Evolutionary conservation across 352 stramenopile species (phyloP).

Genomic region (Globisporangium radiosum): DNA sequence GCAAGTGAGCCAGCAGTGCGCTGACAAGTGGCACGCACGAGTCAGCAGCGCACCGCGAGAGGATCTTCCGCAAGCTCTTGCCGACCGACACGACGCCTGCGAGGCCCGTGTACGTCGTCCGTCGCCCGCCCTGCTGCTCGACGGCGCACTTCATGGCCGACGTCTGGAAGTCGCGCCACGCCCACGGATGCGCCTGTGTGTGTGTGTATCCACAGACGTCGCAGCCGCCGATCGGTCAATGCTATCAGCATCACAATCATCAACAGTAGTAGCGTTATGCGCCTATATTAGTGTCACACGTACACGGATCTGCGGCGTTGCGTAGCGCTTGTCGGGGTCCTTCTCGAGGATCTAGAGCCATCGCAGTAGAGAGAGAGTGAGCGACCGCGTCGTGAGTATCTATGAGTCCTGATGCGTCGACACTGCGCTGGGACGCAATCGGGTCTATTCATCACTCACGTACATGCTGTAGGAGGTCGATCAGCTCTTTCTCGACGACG

Average conservation of each 20-base stretch:
- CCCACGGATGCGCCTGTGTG: conserved; percentile 51
- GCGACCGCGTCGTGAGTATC: no score
- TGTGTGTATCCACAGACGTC: conserved; percentile 4
- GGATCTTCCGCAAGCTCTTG: conserved; percentile 51
- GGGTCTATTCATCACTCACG: not conserved
- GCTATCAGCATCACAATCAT: not conserved
- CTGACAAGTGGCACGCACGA: not conserved
- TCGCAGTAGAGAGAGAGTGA: not conserved
- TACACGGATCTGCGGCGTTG: conserved; percentile 68
- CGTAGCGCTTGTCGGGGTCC: conserved; percentile 47
- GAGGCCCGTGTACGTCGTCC: conserved; percentile 34
- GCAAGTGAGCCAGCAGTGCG: no score
- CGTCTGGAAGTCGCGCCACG: conserved; percentile 67
- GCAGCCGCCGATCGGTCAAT: no score
- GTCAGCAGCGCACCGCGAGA: conserved; percentile 27
- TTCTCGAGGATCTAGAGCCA: conserved; percentile 68
- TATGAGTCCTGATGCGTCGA: no score
- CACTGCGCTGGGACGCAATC: no score
- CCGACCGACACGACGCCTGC: conserved; percentile 42
- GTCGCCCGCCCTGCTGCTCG: conserved; percentile 37
- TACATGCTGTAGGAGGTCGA: conserved; percentile 64
- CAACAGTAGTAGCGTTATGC: not conserved
- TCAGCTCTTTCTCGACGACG: conserved; percentile 45
- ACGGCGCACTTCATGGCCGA: conserved; percentile 58
- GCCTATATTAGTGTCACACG: conserved; percentile 3